phyloP scores from a whole-genome alignment of 2,329 filamentous ascomycete genomes.

The Aspergillus quadrilineatus region DNA sequence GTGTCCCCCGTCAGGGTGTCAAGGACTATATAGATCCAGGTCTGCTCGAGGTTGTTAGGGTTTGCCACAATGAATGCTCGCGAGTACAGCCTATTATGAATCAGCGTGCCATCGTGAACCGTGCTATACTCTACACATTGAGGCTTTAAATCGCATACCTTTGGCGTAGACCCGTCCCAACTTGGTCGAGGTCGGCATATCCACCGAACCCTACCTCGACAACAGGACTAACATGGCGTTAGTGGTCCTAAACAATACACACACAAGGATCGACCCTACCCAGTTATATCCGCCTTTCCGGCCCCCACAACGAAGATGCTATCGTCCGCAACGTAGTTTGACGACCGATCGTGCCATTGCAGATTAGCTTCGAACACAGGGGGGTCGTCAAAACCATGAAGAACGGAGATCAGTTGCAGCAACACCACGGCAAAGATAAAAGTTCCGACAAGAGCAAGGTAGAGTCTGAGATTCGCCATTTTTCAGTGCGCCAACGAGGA shows the following conservation, averaged over 20 bases:
- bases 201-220: slow-evolving; percentile 91
- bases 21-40: slow-evolving; percentile 83
- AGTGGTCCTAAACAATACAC: neutral
- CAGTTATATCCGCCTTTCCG: slow-evolving; percentile 71
- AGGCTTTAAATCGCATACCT: slow-evolving; percentile 42
- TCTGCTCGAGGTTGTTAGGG: slow-evolving; percentile 62
- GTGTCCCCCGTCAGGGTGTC: slow-evolving; percentile 89
- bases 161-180: slow-evolving; percentile 81
- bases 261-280: slow-evolving; percentile 43
- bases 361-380: slow-evolving; percentile 19
- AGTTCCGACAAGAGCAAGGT: slow-evolving; percentile 26
- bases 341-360: slow-evolving; percentile 27
- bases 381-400: slow-evolving; percentile 19
- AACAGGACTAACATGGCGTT: slow-evolving; percentile 59
- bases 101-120: too few species aligned
- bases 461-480: slow-evolving; percentile 32
- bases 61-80: slow-evolving; percentile 85
- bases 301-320: slow-evolving; percentile 64
- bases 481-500: slow-evolving; percentile 2
- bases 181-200: slow-evolving; percentile 81
- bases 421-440: slow-evolving; percentile 30
- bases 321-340: slow-evolving; percentile 27
- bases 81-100: slow-evolving; percentile 60
- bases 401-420: slow-evolving; percentile 31
- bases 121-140: too few species aligned